Conservation (phyloP, 2,329 filamentous ascomycete genomes). For the Coniochaeta sp. region DNA sequence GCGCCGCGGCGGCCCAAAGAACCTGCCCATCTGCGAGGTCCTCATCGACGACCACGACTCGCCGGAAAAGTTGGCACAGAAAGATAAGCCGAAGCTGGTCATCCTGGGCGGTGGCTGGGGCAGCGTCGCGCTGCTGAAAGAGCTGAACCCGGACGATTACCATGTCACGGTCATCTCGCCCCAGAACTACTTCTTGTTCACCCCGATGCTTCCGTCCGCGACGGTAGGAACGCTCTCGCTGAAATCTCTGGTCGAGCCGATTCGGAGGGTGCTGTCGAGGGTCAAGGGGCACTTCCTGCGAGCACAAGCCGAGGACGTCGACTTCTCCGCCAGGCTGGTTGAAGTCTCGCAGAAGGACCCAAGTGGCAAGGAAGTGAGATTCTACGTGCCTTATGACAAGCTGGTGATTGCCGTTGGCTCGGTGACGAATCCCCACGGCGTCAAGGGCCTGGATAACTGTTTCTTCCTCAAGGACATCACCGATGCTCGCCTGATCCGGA, state of each 20-base stretch:
- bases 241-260: conserved; percentile 85
- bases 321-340: conserved; percentile 85
- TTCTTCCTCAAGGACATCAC: conserved; percentile 93
- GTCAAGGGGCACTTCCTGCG: conserved; percentile 86
- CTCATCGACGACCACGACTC: conserved; percentile 85
- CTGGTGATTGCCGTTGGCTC: conserved; percentile 88
- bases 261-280: conserved; percentile 72
- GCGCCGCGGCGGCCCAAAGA: conserved; percentile 82
- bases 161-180: conserved; percentile 94
- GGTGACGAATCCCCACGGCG: conserved; percentile 88
- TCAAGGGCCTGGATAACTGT: conserved; percentile 89
- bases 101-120: conserved; percentile 95
- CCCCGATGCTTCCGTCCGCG: conserved; percentile 93
- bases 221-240: conserved; percentile 93
- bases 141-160: conserved; percentile 83
- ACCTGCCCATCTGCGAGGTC: conserved; percentile 82
- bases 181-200: conserved; percentile 95
- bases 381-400: conserved; percentile 98
- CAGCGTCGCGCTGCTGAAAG: conserved; percentile 84
- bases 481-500: conserved; percentile 84
- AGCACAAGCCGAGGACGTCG: conserved; percentile 78
- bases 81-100: conserved; percentile 87
- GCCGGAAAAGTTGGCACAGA: conserved; percentile 60
- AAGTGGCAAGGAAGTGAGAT: conserved; percentile 65
- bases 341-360: conserved; percentile 72